phyloP scores from a whole-genome alignment of 1,284 basidiomycete genomes.

The Sanguinoderma infundibulare region DNA sequence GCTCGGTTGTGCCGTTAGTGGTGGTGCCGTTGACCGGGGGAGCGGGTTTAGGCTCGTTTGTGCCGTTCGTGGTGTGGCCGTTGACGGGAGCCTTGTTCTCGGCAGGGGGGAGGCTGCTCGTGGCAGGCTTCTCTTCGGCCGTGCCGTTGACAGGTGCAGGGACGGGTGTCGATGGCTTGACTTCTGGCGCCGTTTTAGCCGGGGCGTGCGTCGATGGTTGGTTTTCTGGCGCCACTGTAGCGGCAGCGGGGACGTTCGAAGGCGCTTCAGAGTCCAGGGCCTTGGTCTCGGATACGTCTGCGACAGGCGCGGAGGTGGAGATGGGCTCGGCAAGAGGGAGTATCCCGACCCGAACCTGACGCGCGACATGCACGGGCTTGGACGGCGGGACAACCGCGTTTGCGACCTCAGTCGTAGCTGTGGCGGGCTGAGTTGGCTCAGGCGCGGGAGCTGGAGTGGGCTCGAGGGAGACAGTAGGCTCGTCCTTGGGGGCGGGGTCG shows the following conservation, averaged over 20 bases:
- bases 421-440: constrained; percentile 10
- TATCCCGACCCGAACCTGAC: constrained; percentile 22
- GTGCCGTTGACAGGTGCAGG: constrained; percentile 16
- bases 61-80: constrained; percentile 14
- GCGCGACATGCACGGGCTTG: constrained; percentile 15
- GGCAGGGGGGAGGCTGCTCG: constrained; percentile 23
- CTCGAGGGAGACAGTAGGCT: no score
- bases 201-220: not conserved
- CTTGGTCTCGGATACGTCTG: constrained; percentile 24
- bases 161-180: constrained; percentile 23
- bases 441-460: constrained; percentile 9
- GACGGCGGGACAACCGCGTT: constrained; percentile 21
- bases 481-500: no score
- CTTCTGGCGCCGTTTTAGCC: not conserved
- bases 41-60: not conserved
- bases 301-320: constrained; percentile 1
- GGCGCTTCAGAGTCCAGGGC: constrained; percentile 17
- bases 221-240: not conserved
- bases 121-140: constrained; percentile 10
- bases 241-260: constrained; percentile 7
- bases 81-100: constrained; percentile 18
- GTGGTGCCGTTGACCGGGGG: constrained; percentile 10
- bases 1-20: constrained; percentile 1
- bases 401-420: constrained; percentile 3
- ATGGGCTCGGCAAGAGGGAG: constrained; percentile 24